Evolutionary conservation across 1,284 basidiomycete species (phyloP).

Genomic region (Marasmius oreades): DNA sequence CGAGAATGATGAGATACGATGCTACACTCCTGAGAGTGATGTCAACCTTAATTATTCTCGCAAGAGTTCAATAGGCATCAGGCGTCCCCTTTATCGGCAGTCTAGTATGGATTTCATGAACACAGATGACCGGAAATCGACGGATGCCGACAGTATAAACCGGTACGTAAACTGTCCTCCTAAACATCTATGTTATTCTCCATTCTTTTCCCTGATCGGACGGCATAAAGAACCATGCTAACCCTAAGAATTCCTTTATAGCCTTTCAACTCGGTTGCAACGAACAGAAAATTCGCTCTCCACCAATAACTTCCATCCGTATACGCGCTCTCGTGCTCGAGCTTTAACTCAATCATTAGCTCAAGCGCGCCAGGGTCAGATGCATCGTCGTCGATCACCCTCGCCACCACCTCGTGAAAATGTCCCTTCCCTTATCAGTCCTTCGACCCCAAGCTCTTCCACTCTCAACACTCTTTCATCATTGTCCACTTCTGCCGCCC

Average conservation of each 20-base stretch:
- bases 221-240: not conserved
- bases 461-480: conserved; percentile 53
- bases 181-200: conserved; percentile 6
- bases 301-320: conserved; percentile 54
- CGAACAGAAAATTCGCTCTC: conserved; percentile 54
- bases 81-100: conserved; percentile 68
- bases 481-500: conserved; percentile 24
- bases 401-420: conserved; percentile 35
- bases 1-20: conserved; percentile 29
- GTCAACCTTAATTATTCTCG: conserved; percentile 21
- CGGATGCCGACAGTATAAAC: conserved; percentile 53
- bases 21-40: conserved; percentile 26
- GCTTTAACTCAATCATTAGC: conserved; percentile 20
- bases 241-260: conserved; percentile 23
- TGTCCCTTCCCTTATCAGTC: conserved; percentile 41
- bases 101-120: conserved; percentile 83
- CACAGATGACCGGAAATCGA: conserved; percentile 38
- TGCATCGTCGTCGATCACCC: conserved; percentile 29
- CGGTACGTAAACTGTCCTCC: conserved; percentile 43
- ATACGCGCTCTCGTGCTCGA: conserved; percentile 44
- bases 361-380: conserved; percentile 12
- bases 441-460: conserved; percentile 63
- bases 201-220: not conserved
- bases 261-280: conserved; percentile 67
- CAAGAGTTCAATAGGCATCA: conserved; percentile 20